Evolutionary conservation across 2,329 filamentous ascomycete genomes (phyloP).

Genomic region (Phialophora tarda): DNA sequence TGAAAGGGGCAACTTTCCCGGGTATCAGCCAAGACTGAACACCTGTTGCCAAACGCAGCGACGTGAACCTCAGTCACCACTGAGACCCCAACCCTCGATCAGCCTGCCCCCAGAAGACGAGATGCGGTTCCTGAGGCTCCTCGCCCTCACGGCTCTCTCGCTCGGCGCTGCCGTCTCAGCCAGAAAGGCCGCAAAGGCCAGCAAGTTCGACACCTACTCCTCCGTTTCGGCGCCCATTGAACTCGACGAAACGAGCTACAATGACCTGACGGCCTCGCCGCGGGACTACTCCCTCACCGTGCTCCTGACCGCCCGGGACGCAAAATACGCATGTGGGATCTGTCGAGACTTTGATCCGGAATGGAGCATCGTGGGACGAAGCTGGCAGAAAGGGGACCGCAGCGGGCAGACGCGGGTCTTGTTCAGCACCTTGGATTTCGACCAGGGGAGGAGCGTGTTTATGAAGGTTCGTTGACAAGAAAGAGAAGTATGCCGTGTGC

Average conservation of each 20-base stretch:
- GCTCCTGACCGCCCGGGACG: slow-evolving; percentile 83
- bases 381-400: slow-evolving; percentile 86
- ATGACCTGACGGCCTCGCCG: slow-evolving; percentile 73
- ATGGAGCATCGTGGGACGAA: slow-evolving; percentile 84
- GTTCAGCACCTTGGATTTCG: slow-evolving; percentile 86
- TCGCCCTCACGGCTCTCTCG: slow-evolving; percentile 68
- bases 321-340: slow-evolving; percentile 80
- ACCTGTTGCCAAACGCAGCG: slow-evolving; percentile 4
- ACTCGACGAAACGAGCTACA: slow-evolving; percentile 77
- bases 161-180: slow-evolving; percentile 63
- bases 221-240: slow-evolving; percentile 73
- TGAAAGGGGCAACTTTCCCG: slow-evolving; percentile 16
- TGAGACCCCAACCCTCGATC: neutral
- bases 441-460: slow-evolving; percentile 81
- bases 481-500: neutral
- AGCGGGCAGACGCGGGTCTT: slow-evolving; percentile 72
- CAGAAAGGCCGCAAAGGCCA: slow-evolving; percentile 64
- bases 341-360: slow-evolving; percentile 93
- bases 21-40: slow-evolving; percentile 8
- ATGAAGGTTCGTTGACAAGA: slow-evolving; percentile 67
- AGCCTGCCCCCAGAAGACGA: slow-evolving; percentile 44
- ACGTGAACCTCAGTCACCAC: neutral
- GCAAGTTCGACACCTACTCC: slow-evolving; percentile 75
- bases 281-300: slow-evolving; percentile 84
- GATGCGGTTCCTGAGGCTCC: slow-evolving; percentile 71